phyloP scores from a whole-genome alignment of 371 early-diverging fungal species.

The Batrachochytrium dendrobatidis region DNA sequence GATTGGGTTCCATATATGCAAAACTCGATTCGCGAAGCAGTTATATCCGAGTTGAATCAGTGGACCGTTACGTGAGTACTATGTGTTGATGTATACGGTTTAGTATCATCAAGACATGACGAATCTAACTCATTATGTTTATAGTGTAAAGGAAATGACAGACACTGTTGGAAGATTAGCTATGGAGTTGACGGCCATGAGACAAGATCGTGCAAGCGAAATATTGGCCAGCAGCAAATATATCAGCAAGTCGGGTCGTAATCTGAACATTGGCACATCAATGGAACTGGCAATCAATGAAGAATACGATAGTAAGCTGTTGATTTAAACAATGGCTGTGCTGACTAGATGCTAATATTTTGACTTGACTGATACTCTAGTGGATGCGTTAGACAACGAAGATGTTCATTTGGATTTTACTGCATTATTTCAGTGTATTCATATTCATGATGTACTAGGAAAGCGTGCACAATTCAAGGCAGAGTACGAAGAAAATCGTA shows the following conservation, averaged over 20 bases:
- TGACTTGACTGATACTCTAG: neutral
- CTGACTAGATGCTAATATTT: no score
- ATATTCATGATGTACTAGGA: slow-evolving; percentile 88
- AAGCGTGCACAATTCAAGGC: slow-evolving; percentile 74
- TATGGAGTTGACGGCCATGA: slow-evolving; percentile 44
- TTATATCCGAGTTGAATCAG: slow-evolving; percentile 77
- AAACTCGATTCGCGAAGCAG: slow-evolving; percentile 71
- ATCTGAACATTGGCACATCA: slow-evolving; percentile 29
- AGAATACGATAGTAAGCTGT: slow-evolving; percentile 65
- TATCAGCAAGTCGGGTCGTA: slow-evolving; percentile 10
- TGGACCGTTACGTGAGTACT: slow-evolving; percentile 75
- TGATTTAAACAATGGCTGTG: neutral
- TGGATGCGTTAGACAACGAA: slow-evolving; percentile 27
- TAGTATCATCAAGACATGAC: neutral
- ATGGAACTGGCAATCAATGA: slow-evolving; percentile 84
- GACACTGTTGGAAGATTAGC: slow-evolving; percentile 78
- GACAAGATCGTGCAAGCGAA: slow-evolving; percentile 55
- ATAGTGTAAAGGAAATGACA: slow-evolving; percentile 74
- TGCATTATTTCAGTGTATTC: slow-evolving; percentile 91
- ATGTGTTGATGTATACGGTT: neutral
- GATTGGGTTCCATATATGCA: slow-evolving; percentile 80
- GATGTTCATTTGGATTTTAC: slow-evolving; percentile 80
- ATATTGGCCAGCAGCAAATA: slow-evolving; percentile 43
- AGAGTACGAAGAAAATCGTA: slow-evolving; percentile 85
- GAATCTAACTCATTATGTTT: neutral